Evolutionary conservation across 208 protist genomes (phyloP).

Genomic region (Ichthyophonus hoferi): DNA sequence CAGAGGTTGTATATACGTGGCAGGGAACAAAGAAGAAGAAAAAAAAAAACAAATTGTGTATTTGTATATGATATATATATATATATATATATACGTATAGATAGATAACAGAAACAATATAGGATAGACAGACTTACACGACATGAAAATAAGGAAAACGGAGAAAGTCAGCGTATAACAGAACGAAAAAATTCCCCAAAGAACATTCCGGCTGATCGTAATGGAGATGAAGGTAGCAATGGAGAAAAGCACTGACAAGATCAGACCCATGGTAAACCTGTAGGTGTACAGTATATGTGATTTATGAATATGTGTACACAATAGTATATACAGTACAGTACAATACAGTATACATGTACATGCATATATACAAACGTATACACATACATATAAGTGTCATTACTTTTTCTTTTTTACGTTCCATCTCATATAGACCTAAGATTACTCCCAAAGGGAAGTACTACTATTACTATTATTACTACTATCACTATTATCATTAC

Average conservation of each 20-base stretch:
- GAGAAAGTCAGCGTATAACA: constrained; percentile 15
- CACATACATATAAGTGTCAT: neutral
- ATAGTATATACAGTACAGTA: too few relatives aligned
- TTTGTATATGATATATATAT: neutral
- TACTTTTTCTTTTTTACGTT: neutral
- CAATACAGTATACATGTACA: neutral
- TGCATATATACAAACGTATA: neutral
- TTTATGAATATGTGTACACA: too few relatives aligned
- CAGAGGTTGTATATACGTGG: neutral
- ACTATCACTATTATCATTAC: too few relatives aligned
- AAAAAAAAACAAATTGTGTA: neutral
- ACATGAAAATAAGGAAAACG: constrained; percentile 32
- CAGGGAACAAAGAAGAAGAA: neutral
- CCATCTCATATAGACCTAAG: too few relatives aligned
- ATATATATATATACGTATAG: neutral
- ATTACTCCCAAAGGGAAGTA: too few relatives aligned
- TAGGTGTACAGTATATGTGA: too few relatives aligned
- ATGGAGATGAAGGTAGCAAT: neutral
- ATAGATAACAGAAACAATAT: neutral
- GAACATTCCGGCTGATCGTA: neutral
- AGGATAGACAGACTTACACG: neutral
- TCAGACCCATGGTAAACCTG: constrained; percentile 14
- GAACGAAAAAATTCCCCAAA: neutral
- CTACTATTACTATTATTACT: too few relatives aligned
- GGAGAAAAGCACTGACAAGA: neutral